phyloP scores from a whole-genome alignment of 176 grass and related monocot genomes.

The bread wheat (Triticum aestivum) region IWGSC_CS_RefSeq_v2.1 NC_057802.1:63476002-63476501 shows the following conservation, averaged over 20 bases:
- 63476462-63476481: background rate
- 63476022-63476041: too few relatives aligned
- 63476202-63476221: conserved; percentile 2
- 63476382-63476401: background rate
- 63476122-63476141: too few relatives aligned
- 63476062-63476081: too few relatives aligned
- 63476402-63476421: background rate
- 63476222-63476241: conserved; percentile 38
- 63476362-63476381: background rate
- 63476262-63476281: conserved; percentile 23
- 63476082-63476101: too few relatives aligned
- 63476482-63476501: conserved; percentile 16
- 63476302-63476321: conserved; percentile 37
- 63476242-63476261: conserved; percentile 32
- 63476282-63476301: conserved; percentile 37
- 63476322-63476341: conserved; percentile 22
- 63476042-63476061: too few relatives aligned
- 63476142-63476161: too few relatives aligned
- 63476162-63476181: background rate
- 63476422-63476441: conserved; percentile 25
- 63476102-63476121: too few relatives aligned
- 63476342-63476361: background rate
- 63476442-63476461: background rate
- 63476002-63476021: too few relatives aligned
- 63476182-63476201: background rate